These are phyloP conservation scores for Alternaria tenuissima DNA, from an alignment of 2,329 filamentous ascomycete genomes.

Conservation along the genomic window DNA sequence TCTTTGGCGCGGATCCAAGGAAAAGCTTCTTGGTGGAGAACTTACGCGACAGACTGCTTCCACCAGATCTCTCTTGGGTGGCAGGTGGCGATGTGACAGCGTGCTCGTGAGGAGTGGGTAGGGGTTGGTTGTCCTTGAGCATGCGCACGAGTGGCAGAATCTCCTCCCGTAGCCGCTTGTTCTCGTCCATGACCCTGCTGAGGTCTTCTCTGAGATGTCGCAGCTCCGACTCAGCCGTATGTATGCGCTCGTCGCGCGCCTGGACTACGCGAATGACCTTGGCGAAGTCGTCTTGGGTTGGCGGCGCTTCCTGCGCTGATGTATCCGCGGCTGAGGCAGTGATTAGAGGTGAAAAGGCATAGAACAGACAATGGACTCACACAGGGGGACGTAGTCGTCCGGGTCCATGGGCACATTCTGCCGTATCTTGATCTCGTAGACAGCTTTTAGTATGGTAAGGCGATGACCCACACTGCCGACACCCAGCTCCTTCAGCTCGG, in stretches of 20 bases:
- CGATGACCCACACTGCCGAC: conserved; percentile 92
- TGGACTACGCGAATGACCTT: conserved; percentile 89
- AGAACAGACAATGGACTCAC: conserved; percentile 63
- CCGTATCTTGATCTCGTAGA: conserved; percentile 95
- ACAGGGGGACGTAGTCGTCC: conserved; percentile 91
- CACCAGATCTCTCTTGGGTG: conserved; percentile 45
- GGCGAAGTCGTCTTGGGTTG: conserved; percentile 92
- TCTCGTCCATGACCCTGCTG: conserved; percentile 73
- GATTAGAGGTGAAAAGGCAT: conserved; percentile 11
- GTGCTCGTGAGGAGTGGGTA: conserved; percentile 60
- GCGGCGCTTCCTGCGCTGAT: conserved; percentile 82
- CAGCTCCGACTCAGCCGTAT: conserved; percentile 81
- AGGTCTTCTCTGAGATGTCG: conserved; percentile 71
- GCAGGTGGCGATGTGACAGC: conserved; percentile 46
- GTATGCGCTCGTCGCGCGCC: conserved; percentile 89
- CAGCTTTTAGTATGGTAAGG: conserved; percentile 91
- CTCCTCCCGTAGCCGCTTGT: conserved; percentile 87
- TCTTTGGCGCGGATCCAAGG: conserved; percentile 58
- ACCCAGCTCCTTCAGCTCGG: conserved; percentile 94
- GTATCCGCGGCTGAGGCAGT: conserved; percentile 78
- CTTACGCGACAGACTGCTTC: conserved; percentile 60
- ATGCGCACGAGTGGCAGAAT: conserved; percentile 88
- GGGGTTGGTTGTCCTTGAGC: conserved; percentile 87
- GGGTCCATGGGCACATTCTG: conserved; percentile 90
- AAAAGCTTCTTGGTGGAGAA: conserved; percentile 63